phyloP scores from a whole-genome alignment of 495 filamentous ascomycete species.

The Copromyces sp. region DNA sequence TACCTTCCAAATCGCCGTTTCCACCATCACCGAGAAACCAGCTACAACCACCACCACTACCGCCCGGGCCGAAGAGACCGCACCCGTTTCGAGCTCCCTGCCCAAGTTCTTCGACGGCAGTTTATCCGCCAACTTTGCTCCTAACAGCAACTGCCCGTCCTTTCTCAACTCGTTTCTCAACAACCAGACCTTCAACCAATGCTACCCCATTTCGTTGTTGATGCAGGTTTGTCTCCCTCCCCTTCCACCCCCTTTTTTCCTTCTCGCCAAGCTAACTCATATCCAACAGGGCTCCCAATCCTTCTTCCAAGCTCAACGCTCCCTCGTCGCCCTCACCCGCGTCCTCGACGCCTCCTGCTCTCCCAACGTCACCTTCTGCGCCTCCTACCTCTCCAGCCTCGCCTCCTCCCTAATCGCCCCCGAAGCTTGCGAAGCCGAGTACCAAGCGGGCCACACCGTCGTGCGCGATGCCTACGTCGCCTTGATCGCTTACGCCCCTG shows the following conservation, averaged over 20 bases:
- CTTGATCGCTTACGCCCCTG: constrained; percentile 56
- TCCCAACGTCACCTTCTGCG: constrained; percentile 50
- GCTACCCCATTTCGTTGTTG: constrained; percentile 65
- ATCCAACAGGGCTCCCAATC: constrained; percentile 33
- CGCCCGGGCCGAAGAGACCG: constrained; percentile 7
- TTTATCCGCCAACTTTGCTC: constrained; percentile 59
- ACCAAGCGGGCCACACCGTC: constrained; percentile 49
- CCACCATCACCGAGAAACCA: constrained; percentile 17
- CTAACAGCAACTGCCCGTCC: constrained; percentile 39
- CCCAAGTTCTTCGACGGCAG: constrained; percentile 65
- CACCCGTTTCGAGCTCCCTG: constrained; percentile 31
- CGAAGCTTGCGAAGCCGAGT: constrained; percentile 63
- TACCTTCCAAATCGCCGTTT: constrained; percentile 26
- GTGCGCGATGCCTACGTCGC: constrained; percentile 59
- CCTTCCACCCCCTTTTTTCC: not conserved
- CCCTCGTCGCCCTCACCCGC: constrained; percentile 52
- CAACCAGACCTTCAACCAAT: constrained; percentile 53
- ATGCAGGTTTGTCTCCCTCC: constrained; percentile 42
- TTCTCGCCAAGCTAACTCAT: constrained; percentile 1
- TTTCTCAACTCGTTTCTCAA: constrained; percentile 61
- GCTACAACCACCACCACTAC: constrained; percentile 18
- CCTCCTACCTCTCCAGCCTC: constrained; percentile 44
- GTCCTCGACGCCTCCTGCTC: constrained; percentile 64
- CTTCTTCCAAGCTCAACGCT: constrained; percentile 67
- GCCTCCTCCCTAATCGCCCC: constrained; percentile 47